Evolutionary conservation across 306 rosid species (phyloP), one percentile per base, ranked within the genome.

Genomic region (Cicer judaicum): DNA sequence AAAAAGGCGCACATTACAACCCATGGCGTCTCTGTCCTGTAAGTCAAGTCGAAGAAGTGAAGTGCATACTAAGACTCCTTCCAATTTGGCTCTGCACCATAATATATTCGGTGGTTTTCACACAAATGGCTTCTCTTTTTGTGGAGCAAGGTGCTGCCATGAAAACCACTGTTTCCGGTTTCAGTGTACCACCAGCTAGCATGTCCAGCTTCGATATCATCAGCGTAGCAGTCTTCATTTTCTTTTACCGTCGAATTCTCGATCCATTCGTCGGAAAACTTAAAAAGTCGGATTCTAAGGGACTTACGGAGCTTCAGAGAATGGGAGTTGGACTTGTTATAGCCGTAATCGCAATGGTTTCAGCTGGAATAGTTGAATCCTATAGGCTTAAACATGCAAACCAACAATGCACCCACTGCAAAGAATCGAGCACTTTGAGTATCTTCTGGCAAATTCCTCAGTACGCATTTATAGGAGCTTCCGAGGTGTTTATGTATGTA

Each of bases 21-120:
- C 96, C 88, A 1, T 95, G 99, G 99, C 81, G 67, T 36, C 93
- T 95, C 46, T 92, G 99, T 72, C 89, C 98, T 7, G 64, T 95
- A 48, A 87, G 93, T 47, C 99, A 95, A 87, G 96, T 95, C 46
- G 99, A 95, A 79, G 99, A 95, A 79, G 97, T 95, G 40, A 95
- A 95, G 84, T 95, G 99, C 89, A 86, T 95, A 78, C 80, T 95
- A 18, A 87, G 99, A 76, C 85, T 95, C 40, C 96, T 95, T 78
- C 99, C 99, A 29, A 95, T 95, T 36, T 95, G 99, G 99, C 93
- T 95, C 72, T 95, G 99, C 90, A 95, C 99, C 78, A 95, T 95
- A 78, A 75, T 95, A 83, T 95, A 92, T 88, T 95, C 99, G 0
- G 99, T 95, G 60, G 99, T 92, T 76, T 95, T 92, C 84, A 92